Evolutionary conservation across 2,329 filamentous ascomycete species (phyloP), one percentile per base, ranked within the genome.

Genomic region (Zymoseptoria passerinii): DNA sequence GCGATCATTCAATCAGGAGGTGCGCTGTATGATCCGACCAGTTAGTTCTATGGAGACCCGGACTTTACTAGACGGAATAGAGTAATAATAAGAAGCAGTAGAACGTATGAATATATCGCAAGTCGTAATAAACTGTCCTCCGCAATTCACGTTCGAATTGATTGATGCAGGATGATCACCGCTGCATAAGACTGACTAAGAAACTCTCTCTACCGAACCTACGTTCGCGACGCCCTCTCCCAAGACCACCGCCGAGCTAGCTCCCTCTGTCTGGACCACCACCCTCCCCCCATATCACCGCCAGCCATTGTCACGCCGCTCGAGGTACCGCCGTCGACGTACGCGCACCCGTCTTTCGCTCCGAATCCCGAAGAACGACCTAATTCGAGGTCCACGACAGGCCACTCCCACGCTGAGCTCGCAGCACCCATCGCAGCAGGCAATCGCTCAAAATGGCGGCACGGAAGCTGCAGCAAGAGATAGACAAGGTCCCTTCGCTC

Each of bases 381-480:
- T 6, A 44, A 44, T 44, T 44, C 35, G 35, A 44, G 35, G 35
- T 44, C 35, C 35, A 44, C 35, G 5, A 44, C 35, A 44, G 16
- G 5, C n/a, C 35, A 44, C 35, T 44, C 35, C 35, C 35, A 44
- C 35, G 35, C 35, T 44, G 35, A 53, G 20, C 52, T 44, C 52
- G 29, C 50, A 48, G 49, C 29, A 55, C 50, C 23, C 48, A 28
- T 27, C 44, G 29, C 55, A 23, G 48, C 49, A 56, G 48, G 48
- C 28, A 52, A 29, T 28, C 57, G 58, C 57, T 60, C 58, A 53
- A 75, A 70, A 99, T 99, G 94, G 90, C 94, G 69, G 89, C 89
- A 74, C 86, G 94, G 75, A 99, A 99, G 82, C 83, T 96, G 69
- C 89, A 94, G 75, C 92, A 97, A 79, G 94, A 99, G 79, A 92